Evolutionary conservation across 768 basidiomycete species (phyloP).

Genomic region (Rhizopogon sp.): DNA sequence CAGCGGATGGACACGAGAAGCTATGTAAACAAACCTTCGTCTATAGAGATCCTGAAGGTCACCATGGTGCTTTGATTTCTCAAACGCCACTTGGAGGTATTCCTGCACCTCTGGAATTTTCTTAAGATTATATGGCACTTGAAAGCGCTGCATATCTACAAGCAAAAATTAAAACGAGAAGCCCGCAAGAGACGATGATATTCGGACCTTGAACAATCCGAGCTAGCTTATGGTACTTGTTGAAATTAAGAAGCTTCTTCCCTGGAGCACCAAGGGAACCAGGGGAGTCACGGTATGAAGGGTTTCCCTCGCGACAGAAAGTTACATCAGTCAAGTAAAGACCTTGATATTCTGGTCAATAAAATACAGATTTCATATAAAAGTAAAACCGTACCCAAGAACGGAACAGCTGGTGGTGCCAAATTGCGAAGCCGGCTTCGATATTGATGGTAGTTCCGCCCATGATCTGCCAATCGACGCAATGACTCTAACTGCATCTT

Average conservation of each 20-base stretch:
- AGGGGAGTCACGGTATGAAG: conserved; percentile 77
- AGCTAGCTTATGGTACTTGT: conserved; percentile 90
- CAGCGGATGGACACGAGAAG: neutral
- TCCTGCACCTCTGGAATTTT: conserved; percentile 87
- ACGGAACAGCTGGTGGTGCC: conserved; percentile 90
- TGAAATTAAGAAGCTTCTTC: conserved; percentile 89
- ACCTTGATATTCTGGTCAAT: conserved; percentile 36
- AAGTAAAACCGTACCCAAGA: conserved; percentile 60
- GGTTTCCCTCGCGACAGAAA: conserved; percentile 94
- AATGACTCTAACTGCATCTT: conserved; percentile 72
- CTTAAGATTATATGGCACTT: conserved; percentile 80
- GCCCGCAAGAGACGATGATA: neutral
- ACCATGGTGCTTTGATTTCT: conserved; percentile 70
- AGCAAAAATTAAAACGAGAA: conserved; percentile 3
- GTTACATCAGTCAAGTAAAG: conserved; percentile 90
- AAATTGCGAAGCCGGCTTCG: conserved; percentile 82
- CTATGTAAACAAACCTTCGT: conserved; percentile 52
- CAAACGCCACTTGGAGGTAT: conserved; percentile 69
- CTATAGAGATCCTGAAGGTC: conserved; percentile 84
- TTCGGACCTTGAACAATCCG: conserved; percentile 72
- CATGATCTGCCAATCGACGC: conserved; percentile 85
- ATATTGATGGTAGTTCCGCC: conserved; percentile 88
- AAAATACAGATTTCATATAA: neutral
- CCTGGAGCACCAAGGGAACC: conserved; percentile 68
- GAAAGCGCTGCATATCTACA: conserved; percentile 88